Evolutionary conservation across 306 rosid genomes (phyloP), one percentile per base, ranked within the genome.

Genomic region (Begonia peltatifolia): DNA sequence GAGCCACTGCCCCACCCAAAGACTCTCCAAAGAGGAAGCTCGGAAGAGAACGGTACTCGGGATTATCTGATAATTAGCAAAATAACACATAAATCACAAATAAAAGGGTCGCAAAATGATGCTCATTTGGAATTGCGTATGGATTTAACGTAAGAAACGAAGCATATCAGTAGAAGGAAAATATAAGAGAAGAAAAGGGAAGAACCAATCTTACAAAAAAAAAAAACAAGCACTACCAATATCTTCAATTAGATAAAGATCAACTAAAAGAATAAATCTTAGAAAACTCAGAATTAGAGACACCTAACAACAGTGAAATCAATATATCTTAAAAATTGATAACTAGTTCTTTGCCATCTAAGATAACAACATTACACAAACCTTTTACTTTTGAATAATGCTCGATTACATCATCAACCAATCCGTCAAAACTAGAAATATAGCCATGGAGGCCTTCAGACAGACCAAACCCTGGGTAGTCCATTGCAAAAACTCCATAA

Each of bases 401-500:
- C 75, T 86, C 99, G 51, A 83, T 76, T 65, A 75, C 94, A 70
- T 75, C 82, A 62, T 83, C 86, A 52, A 85, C 94, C 48, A 85
- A 83, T 53, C 16, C 38, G 66, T 90, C 74, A 42, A 90, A 90
- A 75, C 81, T 74, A 11, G 77, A 73, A 68, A 90, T 71, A 69
- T 67, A 69, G 69, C 86, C 41, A 66, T 90, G 99, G 22, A 90
- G 95, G 59, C 99, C 99, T 69, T 80, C 87, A 41, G 99, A 90
- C 64, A 90, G 95, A 55, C 99, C 99, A 52, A 90, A 80, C 47
- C 99, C 99, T 0, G 95, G 95, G 68, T 79, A 90, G 68, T 90
- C 99, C 94, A 90, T 86, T 42, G 99, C 84, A 46, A 86, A 80
- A 73, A 86, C 99, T 35, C 79, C 86, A 64, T 68, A 90, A 57